Evolutionary conservation across 257 asterid species (phyloP), one percentile per base, ranked within the genome.

Genomic region (Nicotiana attenuata): DNA sequence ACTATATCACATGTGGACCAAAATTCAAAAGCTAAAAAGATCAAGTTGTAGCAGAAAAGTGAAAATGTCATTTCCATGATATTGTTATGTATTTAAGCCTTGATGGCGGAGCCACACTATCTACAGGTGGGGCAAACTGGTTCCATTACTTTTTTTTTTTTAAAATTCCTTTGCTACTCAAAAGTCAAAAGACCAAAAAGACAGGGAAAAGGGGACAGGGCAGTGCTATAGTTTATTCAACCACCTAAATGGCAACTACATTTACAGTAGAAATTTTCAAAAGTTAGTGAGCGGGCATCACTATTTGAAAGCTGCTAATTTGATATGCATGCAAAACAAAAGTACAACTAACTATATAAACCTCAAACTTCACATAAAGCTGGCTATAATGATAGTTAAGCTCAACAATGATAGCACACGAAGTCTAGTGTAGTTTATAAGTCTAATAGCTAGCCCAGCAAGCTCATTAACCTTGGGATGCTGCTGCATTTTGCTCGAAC

Each of bases 91-190:
- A 47, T 31, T 45, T 47, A 20, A 73, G 24, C 3, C 22, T 45
- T 41, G 22, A 45, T 71, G 60, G 78, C 47, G 60, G 60, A 71
- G 78, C 60, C 78, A 73, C 78, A 73, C 78, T 22, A 45, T 45
- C 38, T 73, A 47, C 17, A 22, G 7, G 38, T 71, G 38, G 78
- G 38, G 4, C 8, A 22, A 47, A 14, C 38, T 7, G 78, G 38
- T 73, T 38, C 78, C 78, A 13, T 71, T 22, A 71, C 14, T 22
- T 45, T 11, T 4, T 45, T n/a, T n/a, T n/a, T n/a, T n/a, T n/a
- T 13, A 2, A 69, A 41, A n/a, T 71, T 7, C 35, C 78, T 71
- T 45, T 24, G 50, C 61, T 47, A 73, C 59, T 69, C 14, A 73
- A 47, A 57, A 47, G 61, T 45, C 79, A 47, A 47, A 73, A 52